Evolutionary conservation across 495 filamentous ascomycete genomes (phyloP), one percentile per base, ranked within the genome.

Genomic region (Bryoglossum gracile): DNA sequence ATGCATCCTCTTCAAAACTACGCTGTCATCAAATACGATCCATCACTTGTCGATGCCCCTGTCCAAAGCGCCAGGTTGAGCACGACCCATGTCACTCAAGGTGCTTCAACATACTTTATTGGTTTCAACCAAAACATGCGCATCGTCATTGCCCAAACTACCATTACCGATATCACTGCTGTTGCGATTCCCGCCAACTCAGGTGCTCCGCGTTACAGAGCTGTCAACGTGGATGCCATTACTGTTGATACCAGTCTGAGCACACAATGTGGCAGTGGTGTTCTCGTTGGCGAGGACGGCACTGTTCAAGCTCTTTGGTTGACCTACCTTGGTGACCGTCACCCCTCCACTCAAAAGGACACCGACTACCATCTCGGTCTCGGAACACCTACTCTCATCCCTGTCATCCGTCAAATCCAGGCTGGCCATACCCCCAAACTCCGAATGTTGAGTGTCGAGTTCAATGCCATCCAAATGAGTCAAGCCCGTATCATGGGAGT

Each of bases 1-100:
- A 75, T 99, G 69, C 92, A 99, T 65, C 92, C 92, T n/a, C 71
- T 97, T 24, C 94, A 96, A 61, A 99, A 99, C 64, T 99, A 96
- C 67, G 84, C 83, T 52, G 84, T 99, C 57, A 77, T 99, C 47
- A 85, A 94, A 65, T 99, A 97, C 61, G 92, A 99, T 64, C 86
- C 94, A 2, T 81, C 75, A 26, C 78, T 99, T 1, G 94, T 97
- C 36, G 78, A 94, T 56, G 92, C 94, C 5, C 91, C 94, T 4
- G 88, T 99, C 17, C 73, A 94, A 65, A 90, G 83, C 56, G 91
- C 92, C 18, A 85, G 75, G 59, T 78, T 99, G 41, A 84, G 89
- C 58, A 77, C 72, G 13, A 76, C 89, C 47, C 76, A 76, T 51
- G 89, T 97, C 62, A 91, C 89, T 41, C 94, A 97, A 68, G 78